phyloP scores from a whole-genome alignment of 2,329 filamentous ascomycete genomes.

The Aspergillus japonicus region DNA sequence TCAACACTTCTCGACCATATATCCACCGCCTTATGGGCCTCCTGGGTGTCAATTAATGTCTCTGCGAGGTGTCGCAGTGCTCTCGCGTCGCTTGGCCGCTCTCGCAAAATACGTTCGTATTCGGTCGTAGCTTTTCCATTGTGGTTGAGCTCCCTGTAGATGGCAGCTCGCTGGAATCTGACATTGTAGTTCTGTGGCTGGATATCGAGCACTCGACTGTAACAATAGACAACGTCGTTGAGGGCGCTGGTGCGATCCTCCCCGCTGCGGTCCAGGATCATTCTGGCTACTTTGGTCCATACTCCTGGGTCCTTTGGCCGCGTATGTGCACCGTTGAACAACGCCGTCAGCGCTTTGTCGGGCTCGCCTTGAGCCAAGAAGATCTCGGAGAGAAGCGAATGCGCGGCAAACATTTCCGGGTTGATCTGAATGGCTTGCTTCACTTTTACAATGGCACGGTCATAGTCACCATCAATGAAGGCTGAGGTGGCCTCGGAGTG shows the following conservation, averaged over 20 bases:
- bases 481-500: slow-evolving; percentile 50
- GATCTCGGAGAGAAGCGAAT: slow-evolving; percentile 61
- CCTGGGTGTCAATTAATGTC: slow-evolving; percentile 53
- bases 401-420: slow-evolving; percentile 62
- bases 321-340: slow-evolving; percentile 59
- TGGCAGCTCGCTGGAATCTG: slow-evolving; percentile 55
- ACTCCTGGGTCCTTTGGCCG: slow-evolving; percentile 55
- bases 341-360: slow-evolving; percentile 55
- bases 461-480: slow-evolving; percentile 50
- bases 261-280: slow-evolving; percentile 51
- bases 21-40: slow-evolving; percentile 49
- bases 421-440: slow-evolving; percentile 56
- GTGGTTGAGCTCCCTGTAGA: slow-evolving; percentile 53
- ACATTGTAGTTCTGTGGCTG: slow-evolving; percentile 53
- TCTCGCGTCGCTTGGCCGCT: slow-evolving; percentile 54
- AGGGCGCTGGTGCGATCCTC: slow-evolving; percentile 45
- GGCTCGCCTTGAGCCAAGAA: slow-evolving; percentile 56
- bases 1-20: slow-evolving; percentile 55
- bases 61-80: slow-evolving; percentile 58
- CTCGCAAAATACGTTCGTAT: slow-evolving; percentile 55
- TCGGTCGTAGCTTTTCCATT: slow-evolving; percentile 50
- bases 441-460: slow-evolving; percentile 43
- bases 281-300: slow-evolving; percentile 58
- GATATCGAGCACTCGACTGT: slow-evolving; percentile 54
- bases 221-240: slow-evolving; percentile 54